Conservation (phyloP, 306 rosid genomes). For the cucumber (Cucumis sativus) region Cucumber_9930_V3 NC_026657.2:38650501-38651000, state of each 20-base stretch:
- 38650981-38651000: not conserved
- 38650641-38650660: not conserved
- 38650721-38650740: not conserved
- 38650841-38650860: not conserved
- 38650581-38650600: not conserved
- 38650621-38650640: not conserved
- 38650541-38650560: too few relatives aligned
- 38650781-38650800: too few relatives aligned
- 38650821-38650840: not conserved
- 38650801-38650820: too few relatives aligned
- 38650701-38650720: not conserved
- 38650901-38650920: not conserved
- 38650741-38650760: not conserved
- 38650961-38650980: not conserved
- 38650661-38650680: not conserved
- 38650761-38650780: too few relatives aligned
- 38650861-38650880: not conserved
- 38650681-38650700: not conserved
- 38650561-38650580: too few relatives aligned
- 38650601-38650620: not conserved
- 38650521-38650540: too few relatives aligned
- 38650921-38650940: too few relatives aligned
- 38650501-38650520: not conserved
- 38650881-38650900: not conserved
- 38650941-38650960: not conserved